Percentiles rank a stretch among this genome's conserved stretches.
These are phyloP conservation scores for Anaeramoeba flamelloides DNA, from an alignment of 78 protist genomes.

Conservation along the genomic window DNA sequence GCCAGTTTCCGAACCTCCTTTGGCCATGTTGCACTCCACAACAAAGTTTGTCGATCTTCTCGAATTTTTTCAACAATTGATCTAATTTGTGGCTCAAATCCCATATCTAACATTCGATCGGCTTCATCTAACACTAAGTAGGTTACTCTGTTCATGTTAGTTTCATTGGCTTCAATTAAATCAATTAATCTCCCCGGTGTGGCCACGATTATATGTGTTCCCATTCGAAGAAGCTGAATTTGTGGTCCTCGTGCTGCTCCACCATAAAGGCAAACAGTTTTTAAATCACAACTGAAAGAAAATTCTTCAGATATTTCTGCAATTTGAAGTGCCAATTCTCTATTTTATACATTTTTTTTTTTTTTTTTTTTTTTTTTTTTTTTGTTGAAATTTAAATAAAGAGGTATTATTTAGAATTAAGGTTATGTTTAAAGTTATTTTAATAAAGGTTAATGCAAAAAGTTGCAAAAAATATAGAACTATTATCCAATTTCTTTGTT, in stretches of 20 bases:
- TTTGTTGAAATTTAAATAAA: no score
- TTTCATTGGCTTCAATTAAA: conserved; percentile 40
- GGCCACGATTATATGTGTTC: conserved; percentile 77
- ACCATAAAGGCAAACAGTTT: conserved; percentile 70
- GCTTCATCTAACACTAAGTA: conserved; percentile 85
- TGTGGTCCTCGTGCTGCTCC: conserved; percentile 71
- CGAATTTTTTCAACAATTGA: no score
- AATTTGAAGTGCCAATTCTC: no score
- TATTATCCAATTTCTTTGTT: no score
- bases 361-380: no score
- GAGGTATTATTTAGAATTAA: no score
- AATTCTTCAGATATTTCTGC: no score
- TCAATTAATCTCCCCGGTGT: conserved; percentile 98
- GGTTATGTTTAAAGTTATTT: no score
- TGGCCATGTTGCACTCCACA: conserved; percentile 99
- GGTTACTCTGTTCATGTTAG: conserved; percentile 59
- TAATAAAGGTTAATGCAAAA: no score
- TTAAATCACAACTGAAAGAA: no score
- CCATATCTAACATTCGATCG: conserved; percentile 90
- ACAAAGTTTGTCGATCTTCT: conserved; percentile 96
- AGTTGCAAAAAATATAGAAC: no score
- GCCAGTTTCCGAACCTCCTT: conserved; percentile 71
- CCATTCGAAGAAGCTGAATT: conserved; percentile 31
- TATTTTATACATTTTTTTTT: no score
- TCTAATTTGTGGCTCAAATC: conserved; percentile 77